These are phyloP conservation scores for Geotrichum fermentans DNA, from an alignment of 1,139 yeast species.

Conservation along the genomic window DNA sequence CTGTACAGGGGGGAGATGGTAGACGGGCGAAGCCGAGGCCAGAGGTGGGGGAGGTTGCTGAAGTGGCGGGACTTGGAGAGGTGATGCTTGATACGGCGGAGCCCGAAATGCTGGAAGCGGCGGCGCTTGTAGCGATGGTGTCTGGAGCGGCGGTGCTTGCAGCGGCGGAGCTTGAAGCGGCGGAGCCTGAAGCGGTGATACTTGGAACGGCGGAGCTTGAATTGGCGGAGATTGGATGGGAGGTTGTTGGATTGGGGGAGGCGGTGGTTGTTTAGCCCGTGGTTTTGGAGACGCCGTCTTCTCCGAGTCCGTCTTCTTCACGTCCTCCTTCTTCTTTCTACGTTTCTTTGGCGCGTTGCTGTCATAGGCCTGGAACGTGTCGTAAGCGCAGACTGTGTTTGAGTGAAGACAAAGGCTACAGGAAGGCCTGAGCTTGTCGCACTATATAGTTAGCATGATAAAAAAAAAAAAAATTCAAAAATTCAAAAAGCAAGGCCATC, in stretches of 20 bases:
- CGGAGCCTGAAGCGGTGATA: background rate
- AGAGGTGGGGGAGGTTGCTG: background rate
- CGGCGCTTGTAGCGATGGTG: background rate
- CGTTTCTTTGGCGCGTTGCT: constrained; percentile 12
- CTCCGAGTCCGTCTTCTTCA: background rate
- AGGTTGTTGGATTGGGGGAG: background rate
- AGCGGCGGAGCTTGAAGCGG: background rate
- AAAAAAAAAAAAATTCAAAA: background rate
- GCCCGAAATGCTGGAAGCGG: no score
- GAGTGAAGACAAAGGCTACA: constrained; percentile 18
- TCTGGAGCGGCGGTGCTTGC: background rate
- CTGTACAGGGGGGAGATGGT: background rate
- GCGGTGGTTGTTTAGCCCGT: background rate
- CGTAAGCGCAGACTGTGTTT: constrained; percentile 16
- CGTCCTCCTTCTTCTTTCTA: constrained; percentile 3
- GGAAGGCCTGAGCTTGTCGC: constrained; percentile 18
- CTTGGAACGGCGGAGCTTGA: background rate
- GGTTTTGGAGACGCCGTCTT: background rate
- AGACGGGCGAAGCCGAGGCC: background rate
- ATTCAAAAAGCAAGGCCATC: background rate
- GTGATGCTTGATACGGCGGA: background rate
- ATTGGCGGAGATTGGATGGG: background rate
- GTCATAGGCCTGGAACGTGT: constrained; percentile 19
- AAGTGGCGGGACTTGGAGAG: background rate
- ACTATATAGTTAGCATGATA: constrained; percentile 3